These are phyloP conservation scores for Hypoxylon rickii DNA, from an alignment of 495 filamentous ascomycete genomes.

Conservation along the genomic window DNA sequence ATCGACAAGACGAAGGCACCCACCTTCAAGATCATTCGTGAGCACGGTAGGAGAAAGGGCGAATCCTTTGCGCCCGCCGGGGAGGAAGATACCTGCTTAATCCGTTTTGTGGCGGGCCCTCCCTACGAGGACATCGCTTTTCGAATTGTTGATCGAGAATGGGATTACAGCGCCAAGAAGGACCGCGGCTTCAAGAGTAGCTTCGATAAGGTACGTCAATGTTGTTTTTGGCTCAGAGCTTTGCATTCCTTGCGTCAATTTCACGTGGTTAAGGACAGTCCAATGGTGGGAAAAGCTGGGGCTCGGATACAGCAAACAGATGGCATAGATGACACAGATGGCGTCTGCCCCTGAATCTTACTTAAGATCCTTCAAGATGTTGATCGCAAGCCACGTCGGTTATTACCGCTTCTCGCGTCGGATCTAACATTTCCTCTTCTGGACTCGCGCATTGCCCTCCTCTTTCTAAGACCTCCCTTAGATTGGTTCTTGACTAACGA, in stretches of 20 bases:
- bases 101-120: conserved; percentile 92
- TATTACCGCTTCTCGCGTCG: conserved; percentile 15
- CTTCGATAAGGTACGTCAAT: conserved; percentile 90
- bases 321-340: too few species aligned
- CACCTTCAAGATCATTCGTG: conserved; percentile 92
- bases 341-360: conserved; percentile 1
- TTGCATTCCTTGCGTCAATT: neutral
- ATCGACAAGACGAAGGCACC: conserved; percentile 94
- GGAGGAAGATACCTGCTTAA: conserved; percentile 95
- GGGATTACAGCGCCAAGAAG: conserved; percentile 96
- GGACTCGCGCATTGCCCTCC: conserved; percentile 9
- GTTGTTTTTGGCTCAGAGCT: conserved; percentile 12
- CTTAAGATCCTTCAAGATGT: conserved; percentile 13
- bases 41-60: conserved; percentile 83
- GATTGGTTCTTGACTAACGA: conserved; percentile 32
- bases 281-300: neutral
- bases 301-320: conserved; percentile 3
- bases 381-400: conserved; percentile 24
- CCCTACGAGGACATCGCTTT: conserved; percentile 98
- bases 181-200: conserved; percentile 95
- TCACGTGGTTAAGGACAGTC: conserved; percentile 8
- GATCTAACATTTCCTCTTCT: conserved; percentile 21
- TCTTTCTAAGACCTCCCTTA: conserved; percentile 14
- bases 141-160: conserved; percentile 97
- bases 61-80: conserved; percentile 95